These are phyloP conservation scores for Colletotrichum sojae DNA, from an alignment of 2,329 filamentous ascomycete genomes.

Conservation along the genomic window DNA sequence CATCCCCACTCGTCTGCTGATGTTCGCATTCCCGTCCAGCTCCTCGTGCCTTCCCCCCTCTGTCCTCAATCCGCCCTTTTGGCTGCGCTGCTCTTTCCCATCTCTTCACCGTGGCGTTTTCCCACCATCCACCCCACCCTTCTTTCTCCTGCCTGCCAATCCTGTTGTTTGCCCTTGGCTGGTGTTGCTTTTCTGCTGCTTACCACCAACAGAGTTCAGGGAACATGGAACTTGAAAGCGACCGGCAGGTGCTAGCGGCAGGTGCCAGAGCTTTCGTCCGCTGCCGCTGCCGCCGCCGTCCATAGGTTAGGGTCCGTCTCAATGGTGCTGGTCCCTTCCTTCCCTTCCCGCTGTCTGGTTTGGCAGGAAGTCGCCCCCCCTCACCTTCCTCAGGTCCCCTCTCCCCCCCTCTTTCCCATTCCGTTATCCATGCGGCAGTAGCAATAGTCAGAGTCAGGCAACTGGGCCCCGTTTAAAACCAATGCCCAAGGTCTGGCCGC, in stretches of 20 bases:
- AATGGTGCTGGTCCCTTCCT: background rate
- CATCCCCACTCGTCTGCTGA: conserved; percentile 10
- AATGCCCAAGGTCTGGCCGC: background rate
- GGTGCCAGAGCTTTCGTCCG: background rate
- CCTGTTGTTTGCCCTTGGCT: no score
- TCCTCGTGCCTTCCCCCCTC: background rate
- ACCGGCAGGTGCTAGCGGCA: no score
- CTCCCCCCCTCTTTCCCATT: background rate
- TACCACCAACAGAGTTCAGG: no score
- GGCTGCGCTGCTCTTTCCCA: no score
- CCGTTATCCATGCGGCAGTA: background rate
- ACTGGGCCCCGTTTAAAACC: conserved; percentile 9
- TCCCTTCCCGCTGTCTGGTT: background rate
- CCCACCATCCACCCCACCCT: no score
- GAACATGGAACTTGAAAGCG: no score
- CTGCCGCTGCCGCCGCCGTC: no score
- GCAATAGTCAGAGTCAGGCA: conserved; percentile 4
- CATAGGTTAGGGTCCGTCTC: no score
- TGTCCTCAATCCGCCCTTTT: background rate
- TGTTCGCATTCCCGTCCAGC: conserved; percentile 5
- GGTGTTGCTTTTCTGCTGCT: no score
- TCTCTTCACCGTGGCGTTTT: no score
- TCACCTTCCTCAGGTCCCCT: background rate
- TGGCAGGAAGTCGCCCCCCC: conserved; percentile 18
- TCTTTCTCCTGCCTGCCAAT: no score